These are phyloP conservation scores for Solanum chilense DNA, from an alignment of 257 asterid genomes.

Conservation along the genomic window DNA sequence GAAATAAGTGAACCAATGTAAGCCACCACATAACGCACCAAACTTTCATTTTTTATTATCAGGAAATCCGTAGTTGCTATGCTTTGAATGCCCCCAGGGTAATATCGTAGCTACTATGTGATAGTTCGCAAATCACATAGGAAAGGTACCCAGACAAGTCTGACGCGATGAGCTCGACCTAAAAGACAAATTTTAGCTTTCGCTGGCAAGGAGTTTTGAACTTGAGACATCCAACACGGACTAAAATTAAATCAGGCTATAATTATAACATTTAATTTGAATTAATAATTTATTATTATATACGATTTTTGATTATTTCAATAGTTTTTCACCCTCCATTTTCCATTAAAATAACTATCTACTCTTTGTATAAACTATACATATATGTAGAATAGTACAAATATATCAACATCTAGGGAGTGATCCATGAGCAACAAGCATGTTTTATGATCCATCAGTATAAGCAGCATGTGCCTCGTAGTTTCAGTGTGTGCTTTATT, in stretches of 20 bases:
- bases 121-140: too few species aligned
- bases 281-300: too few species aligned
- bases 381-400: not conserved
- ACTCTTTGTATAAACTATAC: not conserved
- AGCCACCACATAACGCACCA: not conserved
- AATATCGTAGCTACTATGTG: too few species aligned
- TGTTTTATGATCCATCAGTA: not conserved
- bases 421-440: not conserved
- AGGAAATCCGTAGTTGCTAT: rapidly evolving
- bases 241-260: too few species aligned
- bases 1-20: not conserved
- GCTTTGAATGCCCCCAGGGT: rapidly evolving
- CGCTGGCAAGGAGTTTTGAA: rapidly evolving
- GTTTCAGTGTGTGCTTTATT: slow-evolving; percentile 10
- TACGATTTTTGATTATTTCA: too few species aligned
- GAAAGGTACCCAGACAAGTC: too few species aligned
- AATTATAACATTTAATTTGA: too few species aligned
- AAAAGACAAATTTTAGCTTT: rapidly evolving
- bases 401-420: not conserved
- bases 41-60: too few species aligned
- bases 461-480: not conserved
- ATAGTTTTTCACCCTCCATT: not conserved
- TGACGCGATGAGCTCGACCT: rapidly evolving
- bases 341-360: not conserved
- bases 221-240: rapidly evolving